These are phyloP conservation scores for Sarocladiaceae sp. DNA, from an alignment of 2,329 filamentous ascomycete species.

Conservation along the genomic window DNA sequence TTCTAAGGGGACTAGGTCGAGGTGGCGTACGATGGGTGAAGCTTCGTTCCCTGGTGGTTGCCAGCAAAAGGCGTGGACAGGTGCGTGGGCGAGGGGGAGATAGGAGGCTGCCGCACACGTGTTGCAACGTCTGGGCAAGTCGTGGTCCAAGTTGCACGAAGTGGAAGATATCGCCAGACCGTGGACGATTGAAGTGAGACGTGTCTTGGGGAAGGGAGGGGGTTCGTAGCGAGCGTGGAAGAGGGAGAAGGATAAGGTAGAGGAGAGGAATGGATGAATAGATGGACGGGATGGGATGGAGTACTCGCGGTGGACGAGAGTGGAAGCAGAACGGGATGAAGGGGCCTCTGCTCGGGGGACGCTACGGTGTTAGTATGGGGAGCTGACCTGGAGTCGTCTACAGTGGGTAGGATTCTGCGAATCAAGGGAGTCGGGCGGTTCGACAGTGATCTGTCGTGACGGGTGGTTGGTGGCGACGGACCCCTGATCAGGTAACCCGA, in stretches of 20 bases:
- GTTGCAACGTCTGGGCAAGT: not conserved
- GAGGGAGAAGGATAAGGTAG: not conserved
- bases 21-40: conserved; percentile 3
- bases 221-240: conserved; percentile 7
- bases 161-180: conserved; percentile 3
- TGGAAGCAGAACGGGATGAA: conserved; percentile 3
- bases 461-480: too few relatives aligned
- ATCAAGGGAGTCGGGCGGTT: too few relatives aligned
- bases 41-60: conserved; percentile 2
- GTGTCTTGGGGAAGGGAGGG: conserved; percentile 4
- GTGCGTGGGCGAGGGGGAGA: not conserved
- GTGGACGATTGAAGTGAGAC: conserved; percentile 1
- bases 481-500: too few relatives aligned
- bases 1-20: conserved; percentile 2
- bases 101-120: not conserved
- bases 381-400: too few relatives aligned
- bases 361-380: too few relatives aligned
- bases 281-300: conserved; percentile 1
- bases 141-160: conserved; percentile 1
- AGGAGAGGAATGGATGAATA: not conserved
- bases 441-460: too few relatives aligned
- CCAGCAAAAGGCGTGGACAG: too few relatives aligned
- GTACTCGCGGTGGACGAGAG: too few relatives aligned
- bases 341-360: too few relatives aligned
- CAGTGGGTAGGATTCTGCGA: too few relatives aligned